These are phyloP conservation scores for Eruca vesicaria DNA, from an alignment of 441 rosid species.

Conservation along the genomic window DNA sequence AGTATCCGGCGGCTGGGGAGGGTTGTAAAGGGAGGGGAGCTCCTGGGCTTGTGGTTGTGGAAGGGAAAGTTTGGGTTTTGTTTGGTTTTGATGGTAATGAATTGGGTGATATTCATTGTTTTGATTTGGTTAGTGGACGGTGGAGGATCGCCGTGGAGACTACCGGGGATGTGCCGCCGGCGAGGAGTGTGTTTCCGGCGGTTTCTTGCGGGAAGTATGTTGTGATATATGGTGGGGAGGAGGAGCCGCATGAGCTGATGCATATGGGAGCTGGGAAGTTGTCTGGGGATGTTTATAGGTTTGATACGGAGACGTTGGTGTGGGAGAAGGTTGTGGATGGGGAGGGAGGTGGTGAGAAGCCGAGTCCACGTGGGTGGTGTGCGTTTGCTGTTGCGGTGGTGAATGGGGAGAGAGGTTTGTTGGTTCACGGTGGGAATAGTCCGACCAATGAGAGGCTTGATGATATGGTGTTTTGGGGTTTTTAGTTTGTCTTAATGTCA, in stretches of 20 bases:
- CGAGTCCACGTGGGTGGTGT: constrained; percentile 82
- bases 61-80: constrained; percentile 74
- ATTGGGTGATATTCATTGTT: constrained; percentile 65
- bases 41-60: constrained; percentile 58
- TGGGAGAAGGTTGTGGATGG: constrained; percentile 63
- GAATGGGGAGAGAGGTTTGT: constrained; percentile 51
- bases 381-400: constrained; percentile 46
- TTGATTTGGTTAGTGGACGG: constrained; percentile 42
- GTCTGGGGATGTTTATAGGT: constrained; percentile 45
- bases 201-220: constrained; percentile 51
- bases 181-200: constrained; percentile 71
- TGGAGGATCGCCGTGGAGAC: constrained; percentile 61
- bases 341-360: constrained; percentile 37
- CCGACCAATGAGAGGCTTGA: constrained; percentile 80
- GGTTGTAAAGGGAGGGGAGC: constrained; percentile 74
- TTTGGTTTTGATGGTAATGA: constrained; percentile 81
- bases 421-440: constrained; percentile 78
- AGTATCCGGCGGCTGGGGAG: constrained; percentile 60
- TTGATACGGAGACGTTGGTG: constrained; percentile 57
- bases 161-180: constrained; percentile 56
- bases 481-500: constrained; percentile 19
- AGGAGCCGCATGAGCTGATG: constrained; percentile 81
- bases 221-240: constrained; percentile 73
- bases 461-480: constrained; percentile 64
- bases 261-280: constrained; percentile 88